These are phyloP conservation scores for Paramyrothecium roridum DNA, from an alignment of 2,329 filamentous ascomycete species.

Conservation along the genomic window DNA sequence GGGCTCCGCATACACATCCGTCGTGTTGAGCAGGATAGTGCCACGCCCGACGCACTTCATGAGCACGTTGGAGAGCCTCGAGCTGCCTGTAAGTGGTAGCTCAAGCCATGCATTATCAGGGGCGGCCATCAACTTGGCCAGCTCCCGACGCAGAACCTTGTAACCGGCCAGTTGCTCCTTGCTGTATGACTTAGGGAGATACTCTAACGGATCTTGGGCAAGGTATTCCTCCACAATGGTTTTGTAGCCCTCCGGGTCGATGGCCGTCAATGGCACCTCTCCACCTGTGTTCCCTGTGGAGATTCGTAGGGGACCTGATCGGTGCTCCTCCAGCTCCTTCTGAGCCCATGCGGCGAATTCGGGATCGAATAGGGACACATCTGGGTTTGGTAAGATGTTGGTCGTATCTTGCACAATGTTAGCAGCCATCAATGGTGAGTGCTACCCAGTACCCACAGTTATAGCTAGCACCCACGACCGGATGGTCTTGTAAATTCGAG, in stretches of 20 bases:
- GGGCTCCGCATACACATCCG: constrained; percentile 49
- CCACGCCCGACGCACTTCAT: constrained; percentile 24
- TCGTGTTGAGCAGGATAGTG: constrained; percentile 46
- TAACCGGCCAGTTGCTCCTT: constrained; percentile 22
- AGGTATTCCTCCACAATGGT: constrained; percentile 8
- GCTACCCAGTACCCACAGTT: neutral
- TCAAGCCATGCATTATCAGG: constrained; percentile 15
- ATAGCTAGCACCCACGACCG: neutral
- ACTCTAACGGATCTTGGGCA: constrained; percentile 4
- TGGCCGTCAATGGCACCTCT: constrained; percentile 8
- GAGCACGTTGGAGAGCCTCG: constrained; percentile 5
- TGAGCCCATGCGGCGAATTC: constrained; percentile 8
- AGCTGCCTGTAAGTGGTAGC: constrained; percentile 5
- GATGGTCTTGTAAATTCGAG: constrained; percentile 1
- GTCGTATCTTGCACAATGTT: neutral
- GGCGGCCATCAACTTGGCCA: constrained; percentile 44
- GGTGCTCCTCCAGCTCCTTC: constrained; percentile 9
- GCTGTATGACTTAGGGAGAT: constrained; percentile 7
- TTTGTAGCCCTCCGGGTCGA: constrained; percentile 9
- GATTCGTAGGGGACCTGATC: constrained; percentile 16
- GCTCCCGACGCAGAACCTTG: constrained; percentile 41
- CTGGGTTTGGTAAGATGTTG: neutral
- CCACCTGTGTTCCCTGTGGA: constrained; percentile 17
- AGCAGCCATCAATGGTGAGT: neutral
- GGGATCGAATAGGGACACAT: neutral